Conservation (phyloP, 2,329 filamentous ascomycete genomes). For the Botrytis medusae region DNA sequence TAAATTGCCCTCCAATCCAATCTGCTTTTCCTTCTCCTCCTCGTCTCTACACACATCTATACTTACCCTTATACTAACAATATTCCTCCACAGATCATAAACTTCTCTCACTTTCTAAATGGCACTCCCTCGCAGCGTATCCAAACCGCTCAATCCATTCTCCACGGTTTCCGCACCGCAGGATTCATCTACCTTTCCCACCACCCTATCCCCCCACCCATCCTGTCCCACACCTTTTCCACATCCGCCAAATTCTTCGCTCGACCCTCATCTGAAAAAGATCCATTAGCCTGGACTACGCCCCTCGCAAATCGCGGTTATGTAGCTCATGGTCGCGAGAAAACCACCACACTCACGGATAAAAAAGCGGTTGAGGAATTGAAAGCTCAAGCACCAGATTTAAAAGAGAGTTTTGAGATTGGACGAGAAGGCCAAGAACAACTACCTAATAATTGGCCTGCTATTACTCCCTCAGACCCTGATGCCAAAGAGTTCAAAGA, state of each 20-base stretch:
- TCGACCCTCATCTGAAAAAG: slow-evolving; percentile 58
- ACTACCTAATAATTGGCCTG: slow-evolving; percentile 79
- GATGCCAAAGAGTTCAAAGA: slow-evolving; percentile 62
- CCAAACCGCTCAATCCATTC: slow-evolving; percentile 68
- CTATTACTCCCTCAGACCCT: slow-evolving; percentile 43
- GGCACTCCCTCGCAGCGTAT: slow-evolving; percentile 61
- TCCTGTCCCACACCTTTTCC: slow-evolving; percentile 62
- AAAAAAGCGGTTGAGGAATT: slow-evolving; percentile 46
- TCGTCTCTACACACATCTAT: slow-evolving; percentile 22
- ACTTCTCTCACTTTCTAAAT: slow-evolving; percentile 72
- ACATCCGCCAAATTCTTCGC: slow-evolving; percentile 71
- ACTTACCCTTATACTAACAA: not conserved
- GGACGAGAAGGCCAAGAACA: slow-evolving; percentile 58
- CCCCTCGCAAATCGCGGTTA: slow-evolving; percentile 74
- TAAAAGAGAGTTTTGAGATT: slow-evolving; percentile 67
- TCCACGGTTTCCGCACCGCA: slow-evolving; percentile 77
- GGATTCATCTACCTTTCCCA: slow-evolving; percentile 90
- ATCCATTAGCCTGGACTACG: slow-evolving; percentile 67
- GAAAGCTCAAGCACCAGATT: slow-evolving; percentile 57
- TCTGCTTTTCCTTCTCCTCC: not conserved
- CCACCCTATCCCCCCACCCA: slow-evolving; percentile 64
- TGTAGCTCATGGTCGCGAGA: slow-evolving; percentile 47
- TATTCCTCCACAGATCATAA: slow-evolving; percentile 59
- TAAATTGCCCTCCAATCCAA: slow-evolving; percentile 38
- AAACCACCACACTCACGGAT: slow-evolving; percentile 30